Evolutionary conservation across 1,284 basidiomycete genomes (phyloP).

Genomic region (Pholiota adiposa): DNA sequence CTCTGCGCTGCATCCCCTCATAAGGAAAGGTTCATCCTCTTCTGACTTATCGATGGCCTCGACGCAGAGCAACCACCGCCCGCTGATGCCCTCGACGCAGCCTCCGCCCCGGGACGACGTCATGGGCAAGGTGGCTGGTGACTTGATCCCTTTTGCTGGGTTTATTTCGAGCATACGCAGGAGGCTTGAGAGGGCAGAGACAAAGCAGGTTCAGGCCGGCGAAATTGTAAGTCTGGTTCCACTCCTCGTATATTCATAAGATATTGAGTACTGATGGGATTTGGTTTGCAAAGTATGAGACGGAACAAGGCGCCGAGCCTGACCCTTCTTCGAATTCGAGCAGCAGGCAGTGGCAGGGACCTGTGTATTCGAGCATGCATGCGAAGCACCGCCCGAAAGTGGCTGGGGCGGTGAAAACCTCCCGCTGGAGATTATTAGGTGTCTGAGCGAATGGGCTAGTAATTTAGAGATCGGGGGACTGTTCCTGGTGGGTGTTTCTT

Average conservation of each 20-base stretch:
- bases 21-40: slow-evolving; percentile 26
- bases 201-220: not conserved
- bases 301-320: slow-evolving; percentile 1
- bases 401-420: slow-evolving; percentile 42
- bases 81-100: slow-evolving; percentile 35
- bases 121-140: slow-evolving; percentile 36
- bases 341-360: slow-evolving; percentile 37
- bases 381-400: slow-evolving; percentile 34
- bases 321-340: slow-evolving; percentile 18
- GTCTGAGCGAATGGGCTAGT: slow-evolving; percentile 61
- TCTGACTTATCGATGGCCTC: slow-evolving; percentile 31
- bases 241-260: too few relatives aligned
- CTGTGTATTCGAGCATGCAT: slow-evolving; percentile 31
- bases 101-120: slow-evolving; percentile 28
- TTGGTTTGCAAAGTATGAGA: not conserved
- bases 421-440: slow-evolving; percentile 57
- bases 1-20: slow-evolving; percentile 4
- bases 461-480: slow-evolving; percentile 58
- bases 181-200: slow-evolving; percentile 7
- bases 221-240: slow-evolving; percentile 7
- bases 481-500: slow-evolving; percentile 46
- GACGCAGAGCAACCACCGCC: slow-evolving; percentile 25
- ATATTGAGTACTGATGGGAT: too few relatives aligned
- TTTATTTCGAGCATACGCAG: slow-evolving; percentile 24
- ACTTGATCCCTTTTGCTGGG: slow-evolving; percentile 48